These are phyloP conservation scores for Chlamydomonas urium DNA, from an alignment of 139 green algal species.

Conservation along the genomic window DNA sequence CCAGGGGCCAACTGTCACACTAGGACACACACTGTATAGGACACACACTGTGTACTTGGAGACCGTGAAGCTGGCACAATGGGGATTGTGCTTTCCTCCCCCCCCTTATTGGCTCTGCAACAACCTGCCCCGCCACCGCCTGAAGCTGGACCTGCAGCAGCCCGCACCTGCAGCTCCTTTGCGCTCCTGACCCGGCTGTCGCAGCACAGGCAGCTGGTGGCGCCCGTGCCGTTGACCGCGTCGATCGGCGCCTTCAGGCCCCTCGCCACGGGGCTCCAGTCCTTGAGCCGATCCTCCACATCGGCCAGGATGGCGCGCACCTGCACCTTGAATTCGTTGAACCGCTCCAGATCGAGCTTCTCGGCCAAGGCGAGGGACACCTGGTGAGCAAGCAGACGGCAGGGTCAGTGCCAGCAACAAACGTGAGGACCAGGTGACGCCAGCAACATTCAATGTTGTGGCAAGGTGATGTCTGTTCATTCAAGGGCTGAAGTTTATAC, in stretches of 20 bases:
- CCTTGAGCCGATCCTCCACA: constrained; percentile 36
- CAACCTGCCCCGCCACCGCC: too few species aligned
- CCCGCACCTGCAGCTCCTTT: constrained; percentile 25
- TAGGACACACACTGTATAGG: too few species aligned
- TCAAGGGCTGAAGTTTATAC: too few species aligned
- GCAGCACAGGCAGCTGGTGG: constrained; percentile 38
- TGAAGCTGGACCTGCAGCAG: constrained; percentile 4
- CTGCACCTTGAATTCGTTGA: constrained; percentile 46
- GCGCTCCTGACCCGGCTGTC: constrained; percentile 38
- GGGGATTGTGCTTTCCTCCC: too few species aligned
- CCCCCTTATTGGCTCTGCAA: too few species aligned
- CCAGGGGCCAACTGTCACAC: too few species aligned
- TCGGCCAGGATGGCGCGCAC: constrained; percentile 41
- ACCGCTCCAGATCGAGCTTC: constrained; percentile 39
- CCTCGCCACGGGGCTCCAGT: constrained; percentile 30
- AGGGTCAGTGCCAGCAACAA: too few species aligned
- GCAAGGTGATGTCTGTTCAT: too few species aligned
- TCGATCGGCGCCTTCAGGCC: constrained; percentile 37
- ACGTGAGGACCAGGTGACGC: too few species aligned
- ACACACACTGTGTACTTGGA: too few species aligned
- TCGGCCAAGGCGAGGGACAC: constrained; percentile 34
- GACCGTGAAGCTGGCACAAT: too few species aligned
- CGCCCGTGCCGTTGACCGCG: constrained; percentile 12
- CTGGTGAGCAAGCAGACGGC: background rate
- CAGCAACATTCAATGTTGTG: too few species aligned